phyloP scores from a whole-genome alignment of 768 basidiomycete species.

The Russula foetens region DNA sequence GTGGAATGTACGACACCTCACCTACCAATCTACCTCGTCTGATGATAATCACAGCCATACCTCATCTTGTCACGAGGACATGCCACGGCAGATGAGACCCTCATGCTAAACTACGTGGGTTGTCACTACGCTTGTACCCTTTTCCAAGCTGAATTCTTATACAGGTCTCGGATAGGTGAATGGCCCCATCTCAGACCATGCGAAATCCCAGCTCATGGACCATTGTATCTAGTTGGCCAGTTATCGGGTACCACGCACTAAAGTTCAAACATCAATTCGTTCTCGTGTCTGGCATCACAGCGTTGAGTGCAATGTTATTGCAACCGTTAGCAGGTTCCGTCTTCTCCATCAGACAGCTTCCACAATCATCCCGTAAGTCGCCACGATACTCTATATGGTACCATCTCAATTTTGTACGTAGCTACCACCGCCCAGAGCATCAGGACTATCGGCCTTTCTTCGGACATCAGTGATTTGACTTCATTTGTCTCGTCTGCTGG shows the following conservation, averaged over 20 bases:
- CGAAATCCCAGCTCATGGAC: background rate
- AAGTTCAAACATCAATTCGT: slow-evolving; percentile 49
- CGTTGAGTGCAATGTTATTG: slow-evolving; percentile 37
- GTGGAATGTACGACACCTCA: slow-evolving; percentile 42
- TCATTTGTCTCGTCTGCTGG: slow-evolving; percentile 18
- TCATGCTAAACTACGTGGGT: slow-evolving; percentile 61
- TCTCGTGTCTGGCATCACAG: slow-evolving; percentile 43
- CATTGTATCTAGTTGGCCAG: background rate
- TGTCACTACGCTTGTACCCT: background rate
- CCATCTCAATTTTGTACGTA: background rate
- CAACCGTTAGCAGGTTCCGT: slow-evolving; percentile 48
- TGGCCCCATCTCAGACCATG: background rate
- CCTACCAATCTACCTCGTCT: background rate
- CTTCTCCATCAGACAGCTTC: slow-evolving; percentile 24
- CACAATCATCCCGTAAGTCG: slow-evolving; percentile 28
- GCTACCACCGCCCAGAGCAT: slow-evolving; percentile 10
- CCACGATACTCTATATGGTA: background rate
- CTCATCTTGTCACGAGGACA: slow-evolving; percentile 45
- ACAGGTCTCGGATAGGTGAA: slow-evolving; percentile 13
- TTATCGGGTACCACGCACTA: slow-evolving; percentile 30
- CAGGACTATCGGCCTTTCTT: slow-evolving; percentile 12
- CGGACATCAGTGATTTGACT: slow-evolving; percentile 1
- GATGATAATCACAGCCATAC: slow-evolving; percentile 43
- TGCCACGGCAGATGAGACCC: slow-evolving; percentile 46
- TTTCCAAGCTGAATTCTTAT: background rate